Conservation (phyloP, 2,329 filamentous ascomycete species). For the Cercospora sp. region DNA sequence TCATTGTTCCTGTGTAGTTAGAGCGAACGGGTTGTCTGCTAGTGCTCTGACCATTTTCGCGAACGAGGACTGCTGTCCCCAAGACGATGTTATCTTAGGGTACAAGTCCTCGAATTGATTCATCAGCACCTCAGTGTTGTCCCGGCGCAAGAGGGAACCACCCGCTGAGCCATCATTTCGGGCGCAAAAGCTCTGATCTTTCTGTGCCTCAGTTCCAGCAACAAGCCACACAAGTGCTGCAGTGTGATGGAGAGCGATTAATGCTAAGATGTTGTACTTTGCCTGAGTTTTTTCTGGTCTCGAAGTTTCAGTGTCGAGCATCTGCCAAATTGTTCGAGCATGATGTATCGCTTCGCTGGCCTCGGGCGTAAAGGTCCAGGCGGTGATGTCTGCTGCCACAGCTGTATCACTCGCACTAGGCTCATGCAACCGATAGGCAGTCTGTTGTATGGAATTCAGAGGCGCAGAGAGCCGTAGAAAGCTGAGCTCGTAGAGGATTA, state of each 20-base stretch:
- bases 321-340: neutral
- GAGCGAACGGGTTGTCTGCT: neutral
- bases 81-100: neutral
- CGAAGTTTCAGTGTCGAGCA: constrained; percentile 1
- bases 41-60: neutral
- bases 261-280: constrained; percentile 2
- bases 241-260: neutral
- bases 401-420: neutral
- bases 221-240: constrained; percentile 3
- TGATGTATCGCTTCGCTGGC: neutral
- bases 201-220: neutral
- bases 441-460: neutral
- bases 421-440: neutral
- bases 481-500: neutral
- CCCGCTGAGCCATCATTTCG: neutral
- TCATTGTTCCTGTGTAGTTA: neutral
- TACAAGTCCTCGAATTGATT: neutral
- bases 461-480: neutral
- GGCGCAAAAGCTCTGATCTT: neutral
- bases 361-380: neutral
- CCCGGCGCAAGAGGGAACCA: neutral
- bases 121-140: neutral
- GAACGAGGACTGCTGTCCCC: constrained; percentile 2
- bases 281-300: neutral
- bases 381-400: neutral